Evolutionary conservation across 805 yeast genomes (phyloP), one percentile per base, ranked within the genome.

Genomic region (Candida morakotiae): DNA sequence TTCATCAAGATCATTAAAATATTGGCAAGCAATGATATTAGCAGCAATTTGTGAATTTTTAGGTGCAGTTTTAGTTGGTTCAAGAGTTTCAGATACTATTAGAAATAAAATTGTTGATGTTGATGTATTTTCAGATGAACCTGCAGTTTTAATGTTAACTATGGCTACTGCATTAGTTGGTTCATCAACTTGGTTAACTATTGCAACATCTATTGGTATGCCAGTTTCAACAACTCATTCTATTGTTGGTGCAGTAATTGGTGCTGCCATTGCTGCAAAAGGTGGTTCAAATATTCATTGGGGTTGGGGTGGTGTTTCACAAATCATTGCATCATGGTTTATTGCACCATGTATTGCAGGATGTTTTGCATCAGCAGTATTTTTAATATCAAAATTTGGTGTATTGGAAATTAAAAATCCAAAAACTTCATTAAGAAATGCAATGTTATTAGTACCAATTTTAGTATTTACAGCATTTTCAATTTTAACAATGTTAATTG

Each of bases 201-300:
- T 79, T 41, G 89, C 89, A 27, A 83, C 89, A 11, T 43, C 55
- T 2, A 59, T 81, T 22, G 85, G 86, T 44, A 71, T 79, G 74
- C 89, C 89, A n/a, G 88, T 82, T 29, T 83, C 89, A 14, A 81
- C 89, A 13, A 83, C 91, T 9, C 89, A 83, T 52, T 79, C 87
- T 8, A 81, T 83, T 45, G 82, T 83, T 35, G 89, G 89, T 51
- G 88, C 78, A 28, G 71, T 80, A 28, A 79, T 82, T 41, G 91
- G 91, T 46, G 73, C 83, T 7, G 82, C 86, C 43, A 73, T 83
- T 48, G 91, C 88, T 28, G 78, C 87, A 26, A 75, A 70, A 46
- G 87, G 87, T 40, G 77, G 75, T 30, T 52, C 60, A 5, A 67
- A 76, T 43, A 73, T 83, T 37, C 62, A 55, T 38, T 83, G 91